Conservation (phyloP, 495 filamentous ascomycete species). For the Aspergillus panamensis region DNA sequence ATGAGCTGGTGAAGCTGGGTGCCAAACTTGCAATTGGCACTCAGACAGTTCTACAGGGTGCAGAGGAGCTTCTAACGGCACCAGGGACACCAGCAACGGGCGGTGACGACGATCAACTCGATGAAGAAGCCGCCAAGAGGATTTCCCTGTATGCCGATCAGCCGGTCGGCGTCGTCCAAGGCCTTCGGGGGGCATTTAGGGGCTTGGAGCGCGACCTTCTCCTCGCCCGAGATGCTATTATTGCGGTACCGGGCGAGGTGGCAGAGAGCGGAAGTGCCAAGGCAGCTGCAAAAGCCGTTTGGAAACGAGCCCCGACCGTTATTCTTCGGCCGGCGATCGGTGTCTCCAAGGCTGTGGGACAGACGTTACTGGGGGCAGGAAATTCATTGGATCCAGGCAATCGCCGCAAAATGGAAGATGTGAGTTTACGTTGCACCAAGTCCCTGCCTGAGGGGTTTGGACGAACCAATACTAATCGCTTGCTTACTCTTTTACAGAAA, state of each 20-base stretch:
- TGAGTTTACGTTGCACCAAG: conserved; percentile 46
- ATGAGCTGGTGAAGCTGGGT: conserved; percentile 85
- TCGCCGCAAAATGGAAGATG: conserved; percentile 79
- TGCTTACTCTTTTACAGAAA: conserved; percentile 29
- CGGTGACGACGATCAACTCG: conserved; percentile 56
- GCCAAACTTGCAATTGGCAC: conserved; percentile 95
- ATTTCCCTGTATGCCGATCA: conserved; percentile 92
- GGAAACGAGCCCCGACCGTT: conserved; percentile 80
- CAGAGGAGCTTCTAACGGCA: conserved; percentile 70
- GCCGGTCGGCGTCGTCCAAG: conserved; percentile 80
- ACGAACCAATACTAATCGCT: conserved; percentile 1
- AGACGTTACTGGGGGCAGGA: conserved; percentile 87
- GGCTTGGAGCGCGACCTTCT: conserved; percentile 84
- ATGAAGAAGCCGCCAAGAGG: conserved; percentile 64
- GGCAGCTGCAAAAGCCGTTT: conserved; percentile 76
- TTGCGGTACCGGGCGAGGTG: conserved; percentile 89
- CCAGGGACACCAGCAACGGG: conserved; percentile 26
- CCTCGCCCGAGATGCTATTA: conserved; percentile 80
- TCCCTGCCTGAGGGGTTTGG: not conserved
- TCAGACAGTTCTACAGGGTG: conserved; percentile 82
- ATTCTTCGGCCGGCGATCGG: conserved; percentile 89
- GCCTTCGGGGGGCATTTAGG: conserved; percentile 73
- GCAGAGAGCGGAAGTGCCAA: conserved; percentile 81
- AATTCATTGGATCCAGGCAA: conserved; percentile 87
- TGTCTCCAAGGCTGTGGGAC: conserved; percentile 81